Evolutionary conservation across 179 eudicot species (phyloP).

Genomic region (Corrigiola litoralis): DNA sequence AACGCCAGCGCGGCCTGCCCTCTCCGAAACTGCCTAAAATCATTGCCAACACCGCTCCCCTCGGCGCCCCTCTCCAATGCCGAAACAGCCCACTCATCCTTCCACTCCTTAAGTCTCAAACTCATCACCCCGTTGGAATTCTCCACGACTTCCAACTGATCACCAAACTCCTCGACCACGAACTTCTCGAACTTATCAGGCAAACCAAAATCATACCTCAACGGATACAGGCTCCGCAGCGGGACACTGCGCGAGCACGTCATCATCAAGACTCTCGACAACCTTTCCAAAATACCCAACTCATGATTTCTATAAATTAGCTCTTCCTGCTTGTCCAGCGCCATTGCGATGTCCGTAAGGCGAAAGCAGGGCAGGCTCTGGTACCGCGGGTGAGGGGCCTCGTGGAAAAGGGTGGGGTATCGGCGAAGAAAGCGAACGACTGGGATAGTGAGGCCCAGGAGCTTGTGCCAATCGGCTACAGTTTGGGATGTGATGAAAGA

Average conservation of each 20-base stretch:
- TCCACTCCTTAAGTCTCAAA: slow-evolving; percentile 57
- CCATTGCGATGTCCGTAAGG: slow-evolving; percentile 51
- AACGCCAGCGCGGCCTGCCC: slow-evolving; percentile 61
- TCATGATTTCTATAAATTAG: slow-evolving; percentile 29
- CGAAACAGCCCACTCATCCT: slow-evolving; percentile 64
- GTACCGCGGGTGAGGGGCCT: slow-evolving; percentile 76
- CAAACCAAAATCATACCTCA: slow-evolving; percentile 87
- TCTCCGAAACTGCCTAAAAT: slow-evolving; percentile 49
- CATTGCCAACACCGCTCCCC: slow-evolving; percentile 26
- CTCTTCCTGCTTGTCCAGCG: slow-evolving; percentile 44
- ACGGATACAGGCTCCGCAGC: slow-evolving; percentile 29
- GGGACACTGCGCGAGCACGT: slow-evolving; percentile 24
- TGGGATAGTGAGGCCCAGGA: slow-evolving; percentile 75
- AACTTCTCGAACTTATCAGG: slow-evolving; percentile 62
- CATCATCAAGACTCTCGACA: slow-evolving; percentile 40
- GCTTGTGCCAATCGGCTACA: slow-evolving; percentile 58
- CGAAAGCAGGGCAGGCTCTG: slow-evolving; percentile 68
- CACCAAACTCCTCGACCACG: slow-evolving; percentile 44
- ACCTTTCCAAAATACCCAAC: slow-evolving; percentile 16
- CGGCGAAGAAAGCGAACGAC: slow-evolving; percentile 79
- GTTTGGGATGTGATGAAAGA: slow-evolving; percentile 61
- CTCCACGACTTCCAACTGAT: slow-evolving; percentile 46
- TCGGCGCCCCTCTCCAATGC: slow-evolving; percentile 50
- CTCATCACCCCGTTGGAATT: slow-evolving; percentile 42
- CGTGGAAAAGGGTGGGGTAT: slow-evolving; percentile 77